phyloP scores from a whole-genome alignment of 441 rosid species.

The Mallotus japonicus region DNA sequence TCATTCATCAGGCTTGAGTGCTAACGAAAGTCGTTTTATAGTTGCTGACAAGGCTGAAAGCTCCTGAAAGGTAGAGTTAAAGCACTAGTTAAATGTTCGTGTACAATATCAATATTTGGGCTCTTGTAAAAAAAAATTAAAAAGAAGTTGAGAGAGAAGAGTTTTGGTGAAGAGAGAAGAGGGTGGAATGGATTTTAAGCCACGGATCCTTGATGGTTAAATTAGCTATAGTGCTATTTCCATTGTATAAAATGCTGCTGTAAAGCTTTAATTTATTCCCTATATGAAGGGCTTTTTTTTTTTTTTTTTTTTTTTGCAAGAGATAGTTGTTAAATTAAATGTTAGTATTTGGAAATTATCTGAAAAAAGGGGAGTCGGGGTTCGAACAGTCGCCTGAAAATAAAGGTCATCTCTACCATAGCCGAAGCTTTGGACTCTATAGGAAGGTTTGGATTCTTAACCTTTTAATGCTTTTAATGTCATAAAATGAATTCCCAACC shows the following conservation, averaged over 20 bases:
- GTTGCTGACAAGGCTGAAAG: constrained; percentile 49
- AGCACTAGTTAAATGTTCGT: not conserved
- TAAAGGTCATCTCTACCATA: too few relatives aligned
- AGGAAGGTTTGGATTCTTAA: too few relatives aligned
- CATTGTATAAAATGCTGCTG: not conserved
- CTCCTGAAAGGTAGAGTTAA: constrained; percentile 21
- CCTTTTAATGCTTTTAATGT: too few relatives aligned
- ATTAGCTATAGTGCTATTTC: not conserved
- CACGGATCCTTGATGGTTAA: too few relatives aligned
- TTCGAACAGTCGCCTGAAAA: too few relatives aligned
- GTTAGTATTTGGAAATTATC: too few relatives aligned
- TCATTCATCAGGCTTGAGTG: constrained; percentile 53
- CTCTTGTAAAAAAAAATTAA: not conserved
- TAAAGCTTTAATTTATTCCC: not conserved
- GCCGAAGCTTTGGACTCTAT: too few relatives aligned
- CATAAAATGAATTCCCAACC: too few relatives aligned
- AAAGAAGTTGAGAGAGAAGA: not conserved
- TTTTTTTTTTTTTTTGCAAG: too few relatives aligned
- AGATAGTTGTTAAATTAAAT: too few relatives aligned
- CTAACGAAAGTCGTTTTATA: constrained; percentile 39
- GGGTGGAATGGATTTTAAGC: not conserved
- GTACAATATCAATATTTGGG: not conserved
- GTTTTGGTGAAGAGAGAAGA: not conserved
- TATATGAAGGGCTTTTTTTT: too few relatives aligned
- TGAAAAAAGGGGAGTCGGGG: too few relatives aligned